Percentiles rank a stretch among this genome's conserved stretches.
phyloP scores from a whole-genome alignment of 139 green algal species.

The Protoeuglena noctilucae region DNA sequence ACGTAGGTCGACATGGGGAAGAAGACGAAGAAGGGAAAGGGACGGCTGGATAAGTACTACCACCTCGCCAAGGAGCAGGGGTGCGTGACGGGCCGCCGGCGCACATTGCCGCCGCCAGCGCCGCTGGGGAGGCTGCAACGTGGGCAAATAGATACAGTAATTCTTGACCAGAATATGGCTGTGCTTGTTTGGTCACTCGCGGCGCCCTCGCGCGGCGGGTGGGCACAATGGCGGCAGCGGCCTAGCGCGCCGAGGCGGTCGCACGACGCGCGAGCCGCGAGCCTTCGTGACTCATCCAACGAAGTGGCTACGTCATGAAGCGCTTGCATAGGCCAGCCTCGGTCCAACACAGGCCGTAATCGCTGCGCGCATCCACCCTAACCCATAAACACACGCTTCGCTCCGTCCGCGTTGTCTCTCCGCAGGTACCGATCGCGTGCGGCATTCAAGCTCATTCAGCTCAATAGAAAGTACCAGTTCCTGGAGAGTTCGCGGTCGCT shows the following conservation, averaged over 20 bases:
- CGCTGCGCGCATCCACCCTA: neutral
- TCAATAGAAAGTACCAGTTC: constrained; percentile 95
- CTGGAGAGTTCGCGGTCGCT: constrained; percentile 49
- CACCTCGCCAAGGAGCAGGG: constrained; percentile 96
- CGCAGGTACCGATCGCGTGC: constrained; percentile 85
- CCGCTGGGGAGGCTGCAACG: no score
- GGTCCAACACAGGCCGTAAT: neutral
- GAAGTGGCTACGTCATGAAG: neutral
- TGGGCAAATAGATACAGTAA: no score
- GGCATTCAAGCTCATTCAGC: constrained; percentile 98
- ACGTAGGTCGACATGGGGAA: neutral
- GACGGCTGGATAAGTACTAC: constrained; percentile 94
- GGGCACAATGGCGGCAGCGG: no score
- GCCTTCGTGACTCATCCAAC: neutral
- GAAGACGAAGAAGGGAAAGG: constrained; percentile 67
- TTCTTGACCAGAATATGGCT: no score
- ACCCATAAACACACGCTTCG: constrained; percentile 1
- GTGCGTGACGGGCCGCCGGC: no score
- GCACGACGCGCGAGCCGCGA: neutral
- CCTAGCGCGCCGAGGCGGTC: neutral
- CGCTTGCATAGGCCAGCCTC: neutral
- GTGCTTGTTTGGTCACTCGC: no score
- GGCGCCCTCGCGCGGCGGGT: no score
- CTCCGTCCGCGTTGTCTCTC: neutral
- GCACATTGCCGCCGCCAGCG: no score